Percentiles rank a stretch among this genome's conserved stretches.
Evolutionary conservation across 768 basidiomycete genomes (phyloP).

Genomic region (Austroboletus festivus): DNA sequence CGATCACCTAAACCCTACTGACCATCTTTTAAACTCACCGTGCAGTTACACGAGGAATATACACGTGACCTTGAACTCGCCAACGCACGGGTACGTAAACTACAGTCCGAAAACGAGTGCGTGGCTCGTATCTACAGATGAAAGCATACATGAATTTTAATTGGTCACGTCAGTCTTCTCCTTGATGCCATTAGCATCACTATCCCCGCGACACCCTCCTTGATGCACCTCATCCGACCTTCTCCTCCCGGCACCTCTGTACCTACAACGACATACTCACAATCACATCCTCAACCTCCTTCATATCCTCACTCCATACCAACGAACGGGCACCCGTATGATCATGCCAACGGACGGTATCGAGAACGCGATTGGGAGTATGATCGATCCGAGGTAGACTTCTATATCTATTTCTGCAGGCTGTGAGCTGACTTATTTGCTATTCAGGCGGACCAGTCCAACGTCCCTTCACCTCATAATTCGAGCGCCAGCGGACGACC

Average conservation of each 20-base stretch:
- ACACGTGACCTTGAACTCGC: slow-evolving; percentile 28
- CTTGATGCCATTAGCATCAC: slow-evolving; percentile 34
- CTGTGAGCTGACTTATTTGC: neutral
- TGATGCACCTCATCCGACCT: slow-evolving; percentile 30
- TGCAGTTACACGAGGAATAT: slow-evolving; percentile 23
- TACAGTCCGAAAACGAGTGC: slow-evolving; percentile 34
- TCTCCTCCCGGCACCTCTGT: slow-evolving; percentile 22
- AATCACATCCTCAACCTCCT: slow-evolving; percentile 6
- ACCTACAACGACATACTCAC: slow-evolving; percentile 15
- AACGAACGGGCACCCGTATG: slow-evolving; percentile 24
- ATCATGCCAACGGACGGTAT: slow-evolving; percentile 28
- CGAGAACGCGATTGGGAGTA: slow-evolving; percentile 24
- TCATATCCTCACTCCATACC: slow-evolving; percentile 12
- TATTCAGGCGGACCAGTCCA: slow-evolving; percentile 16
- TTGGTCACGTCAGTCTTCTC: slow-evolving; percentile 22
- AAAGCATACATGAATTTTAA: too few relatives aligned
- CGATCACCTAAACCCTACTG: neutral
- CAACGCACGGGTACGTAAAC: slow-evolving; percentile 26
- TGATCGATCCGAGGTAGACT: slow-evolving; percentile 19
- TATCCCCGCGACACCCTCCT: slow-evolving; percentile 30
- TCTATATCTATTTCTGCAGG: neutral
- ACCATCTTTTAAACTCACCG: neutral
- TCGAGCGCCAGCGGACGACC: slow-evolving; percentile 24
- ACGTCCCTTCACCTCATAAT: slow-evolving; percentile 20
- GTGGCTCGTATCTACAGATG: too few relatives aligned